These are phyloP conservation scores for Lentinula edodes DNA, from an alignment of 768 basidiomycete genomes.

Conservation along the genomic window DNA sequence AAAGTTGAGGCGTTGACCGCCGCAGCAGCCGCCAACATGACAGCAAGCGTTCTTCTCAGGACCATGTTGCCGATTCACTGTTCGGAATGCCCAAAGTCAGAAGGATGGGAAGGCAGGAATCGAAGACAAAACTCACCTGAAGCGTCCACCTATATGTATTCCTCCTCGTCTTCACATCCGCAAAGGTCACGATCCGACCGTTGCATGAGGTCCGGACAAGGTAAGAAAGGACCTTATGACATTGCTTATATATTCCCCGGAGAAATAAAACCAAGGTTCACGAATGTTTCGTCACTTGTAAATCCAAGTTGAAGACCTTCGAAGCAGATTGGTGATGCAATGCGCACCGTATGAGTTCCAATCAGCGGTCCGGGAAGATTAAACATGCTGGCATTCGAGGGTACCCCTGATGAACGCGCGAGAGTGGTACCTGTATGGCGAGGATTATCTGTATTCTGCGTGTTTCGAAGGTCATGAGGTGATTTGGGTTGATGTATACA, in stretches of 20 bases:
- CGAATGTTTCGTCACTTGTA: no score
- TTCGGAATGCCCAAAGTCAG: no score
- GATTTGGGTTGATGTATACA: not conserved
- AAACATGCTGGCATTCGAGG: no score
- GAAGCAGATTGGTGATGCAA: no score
- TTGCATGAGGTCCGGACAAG: not conserved
- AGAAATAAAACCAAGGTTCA: not conserved
- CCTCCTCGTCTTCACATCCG: not conserved
- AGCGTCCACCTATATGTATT: not conserved
- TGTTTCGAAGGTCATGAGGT: no score
- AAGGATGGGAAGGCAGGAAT: not conserved
- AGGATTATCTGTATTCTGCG: no score
- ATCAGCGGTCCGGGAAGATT: no score
- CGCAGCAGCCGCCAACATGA: not conserved
- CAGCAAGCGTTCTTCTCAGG: not conserved
- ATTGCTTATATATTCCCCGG: not conserved
- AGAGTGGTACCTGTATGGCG: no score
- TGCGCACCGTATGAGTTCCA: no score
- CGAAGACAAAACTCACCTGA: not conserved
- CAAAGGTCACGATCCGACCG: not conserved
- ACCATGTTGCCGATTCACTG: not conserved
- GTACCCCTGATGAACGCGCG: no score
- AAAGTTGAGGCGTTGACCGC: not conserved
- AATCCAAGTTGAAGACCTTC: no score
- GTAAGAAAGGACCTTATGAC: not conserved